A percentile compares a stretch with the other conserved stretches of the same genome.
phyloP scores from a whole-genome alignment of 2,329 filamentous ascomycete genomes.

The Trichoderma cornu-damae region DNA sequence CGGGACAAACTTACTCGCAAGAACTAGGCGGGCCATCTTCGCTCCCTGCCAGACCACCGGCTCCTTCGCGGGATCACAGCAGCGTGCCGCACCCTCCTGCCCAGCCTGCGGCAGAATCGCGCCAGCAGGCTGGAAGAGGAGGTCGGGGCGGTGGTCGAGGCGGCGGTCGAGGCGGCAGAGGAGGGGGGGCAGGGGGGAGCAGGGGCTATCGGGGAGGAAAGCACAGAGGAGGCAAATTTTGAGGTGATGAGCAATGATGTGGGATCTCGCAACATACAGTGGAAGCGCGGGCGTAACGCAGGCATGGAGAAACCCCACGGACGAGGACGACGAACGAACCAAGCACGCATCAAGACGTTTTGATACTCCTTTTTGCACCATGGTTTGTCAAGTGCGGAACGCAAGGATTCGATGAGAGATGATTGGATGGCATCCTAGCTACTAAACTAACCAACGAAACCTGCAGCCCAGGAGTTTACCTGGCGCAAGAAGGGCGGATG shows the following conservation, averaged over 20 bases:
- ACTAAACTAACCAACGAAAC: too few species aligned
- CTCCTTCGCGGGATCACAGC: conserved; percentile 25
- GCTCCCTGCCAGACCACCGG: conserved; percentile 31
- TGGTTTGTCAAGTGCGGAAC: not conserved
- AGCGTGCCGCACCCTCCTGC: conserved; percentile 29
- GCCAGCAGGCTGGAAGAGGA: not conserved
- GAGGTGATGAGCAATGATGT: not conserved
- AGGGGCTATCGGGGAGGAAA: conserved; percentile 10
- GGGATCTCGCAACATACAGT: not conserved
- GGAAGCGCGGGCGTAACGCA: not conserved
- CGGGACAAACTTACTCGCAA: conserved; percentile 21
- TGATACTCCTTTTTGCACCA: conserved; percentile 15
- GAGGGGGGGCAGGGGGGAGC: not conserved
- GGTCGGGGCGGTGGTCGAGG: conserved; percentile 17
- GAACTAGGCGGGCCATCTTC: conserved; percentile 23
- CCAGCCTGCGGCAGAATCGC: conserved; percentile 1
- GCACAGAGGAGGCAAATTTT: not conserved
- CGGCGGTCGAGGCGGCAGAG: conserved; percentile 25
- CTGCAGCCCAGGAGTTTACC: not conserved
- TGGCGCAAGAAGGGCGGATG: not conserved
- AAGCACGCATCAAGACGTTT: not conserved
- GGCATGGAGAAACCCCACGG: not conserved
- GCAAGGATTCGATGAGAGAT: not conserved
- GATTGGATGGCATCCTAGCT: not conserved
- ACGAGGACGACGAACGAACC: conserved; percentile 15